phyloP scores from a whole-genome alignment of 257 asterid genomes.

The Nicotiana undulata region DNA sequence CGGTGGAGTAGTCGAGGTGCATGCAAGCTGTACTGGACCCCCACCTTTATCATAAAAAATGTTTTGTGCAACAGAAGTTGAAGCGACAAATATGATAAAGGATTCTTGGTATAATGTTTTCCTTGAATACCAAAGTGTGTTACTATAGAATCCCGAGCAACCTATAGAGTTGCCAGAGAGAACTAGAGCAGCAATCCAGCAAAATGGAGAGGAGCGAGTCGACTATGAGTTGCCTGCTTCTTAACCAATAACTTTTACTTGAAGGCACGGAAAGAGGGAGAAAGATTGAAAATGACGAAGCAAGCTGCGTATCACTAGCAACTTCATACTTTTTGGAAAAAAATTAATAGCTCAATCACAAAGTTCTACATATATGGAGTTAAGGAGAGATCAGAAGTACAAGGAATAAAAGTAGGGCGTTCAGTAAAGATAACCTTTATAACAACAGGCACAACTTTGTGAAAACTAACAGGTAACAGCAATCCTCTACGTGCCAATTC shows the following conservation, averaged over 20 bases:
- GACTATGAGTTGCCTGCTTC: background rate
- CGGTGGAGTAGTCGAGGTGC: too few species aligned
- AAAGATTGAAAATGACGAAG: background rate
- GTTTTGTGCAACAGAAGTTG: background rate
- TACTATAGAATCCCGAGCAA: background rate
- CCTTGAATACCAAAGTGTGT: background rate
- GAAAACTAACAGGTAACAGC: constrained; percentile 75
- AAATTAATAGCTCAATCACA: background rate
- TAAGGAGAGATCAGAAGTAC: constrained; percentile 2
- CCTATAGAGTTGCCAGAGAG: background rate
- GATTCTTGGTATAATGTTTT: background rate
- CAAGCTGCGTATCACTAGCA: background rate
- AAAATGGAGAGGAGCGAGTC: background rate
- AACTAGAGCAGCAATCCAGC: background rate
- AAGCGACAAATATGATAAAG: background rate
- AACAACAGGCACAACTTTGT: constrained; percentile 85
- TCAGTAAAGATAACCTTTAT: constrained; percentile 42
- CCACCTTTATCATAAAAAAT: too few species aligned
- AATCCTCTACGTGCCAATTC: constrained; percentile 97
- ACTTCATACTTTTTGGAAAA: background rate
- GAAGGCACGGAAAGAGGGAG: background rate
- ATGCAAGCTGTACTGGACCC: too few species aligned
- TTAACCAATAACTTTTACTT: background rate
- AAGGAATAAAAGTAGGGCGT: background rate
- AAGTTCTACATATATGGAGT: background rate